Conservation (phyloP, 345 rosid species). For the Mallotus nudiflorus region DNA sequence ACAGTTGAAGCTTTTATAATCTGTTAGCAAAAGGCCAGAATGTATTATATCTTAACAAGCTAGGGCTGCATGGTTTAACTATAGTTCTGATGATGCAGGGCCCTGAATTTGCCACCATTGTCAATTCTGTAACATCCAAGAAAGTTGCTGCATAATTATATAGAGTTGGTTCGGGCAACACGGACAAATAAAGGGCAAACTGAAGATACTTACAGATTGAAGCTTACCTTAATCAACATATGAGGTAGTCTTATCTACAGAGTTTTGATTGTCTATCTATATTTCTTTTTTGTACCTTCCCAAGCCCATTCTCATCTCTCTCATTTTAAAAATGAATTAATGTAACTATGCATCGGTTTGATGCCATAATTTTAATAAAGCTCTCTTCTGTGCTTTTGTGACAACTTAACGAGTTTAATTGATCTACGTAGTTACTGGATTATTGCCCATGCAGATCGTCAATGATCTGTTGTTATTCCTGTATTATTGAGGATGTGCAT, state of each 20-base stretch:
- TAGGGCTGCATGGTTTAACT: constrained; percentile 3
- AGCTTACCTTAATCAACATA: constrained; percentile 9
- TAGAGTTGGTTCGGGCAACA: neutral
- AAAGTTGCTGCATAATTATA: constrained; percentile 75
- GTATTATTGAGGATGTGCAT: neutral
- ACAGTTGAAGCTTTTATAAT: neutral
- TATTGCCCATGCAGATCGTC: too few species aligned
- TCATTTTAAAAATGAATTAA: neutral
- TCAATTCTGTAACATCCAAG: constrained; percentile 86
- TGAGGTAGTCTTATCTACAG: neutral
- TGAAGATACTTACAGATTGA: constrained; percentile 13
- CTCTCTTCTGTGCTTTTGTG: neutral
- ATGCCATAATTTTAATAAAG: constrained; percentile 2
- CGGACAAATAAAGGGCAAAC: constrained; percentile 13
- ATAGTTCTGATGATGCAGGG: constrained; percentile 58
- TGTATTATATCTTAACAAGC: neutral
- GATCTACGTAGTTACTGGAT: neutral
- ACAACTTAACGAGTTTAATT: too few species aligned
- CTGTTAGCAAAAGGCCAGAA: neutral
- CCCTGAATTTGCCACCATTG: constrained; percentile 87
- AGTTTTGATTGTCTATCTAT: constrained; percentile 20
- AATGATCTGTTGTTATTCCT: constrained; percentile 3
- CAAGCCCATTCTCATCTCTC: neutral
- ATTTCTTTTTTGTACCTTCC: neutral
- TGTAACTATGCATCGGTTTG: constrained; percentile 2